Conservation (phyloP, 192 early-diverging fungal species). For the Gigaspora rosea region DNA sequence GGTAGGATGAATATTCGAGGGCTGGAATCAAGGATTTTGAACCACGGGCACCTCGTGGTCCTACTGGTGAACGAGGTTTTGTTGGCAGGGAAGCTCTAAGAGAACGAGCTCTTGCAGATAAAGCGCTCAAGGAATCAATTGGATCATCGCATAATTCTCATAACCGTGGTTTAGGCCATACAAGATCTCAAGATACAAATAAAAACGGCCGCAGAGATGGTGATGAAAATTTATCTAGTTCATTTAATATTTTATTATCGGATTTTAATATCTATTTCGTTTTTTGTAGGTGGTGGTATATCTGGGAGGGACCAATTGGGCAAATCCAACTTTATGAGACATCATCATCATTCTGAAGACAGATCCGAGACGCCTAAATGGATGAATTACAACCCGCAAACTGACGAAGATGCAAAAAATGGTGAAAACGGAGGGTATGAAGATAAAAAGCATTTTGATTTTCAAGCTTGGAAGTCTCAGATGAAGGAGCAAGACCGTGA, state of each 20-base stretch:
- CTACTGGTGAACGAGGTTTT: slow-evolving; percentile 41
- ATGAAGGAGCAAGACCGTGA: slow-evolving; percentile 58
- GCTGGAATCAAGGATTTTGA: slow-evolving; percentile 32
- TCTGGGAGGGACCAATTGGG: slow-evolving; percentile 10
- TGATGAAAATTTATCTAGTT: slow-evolving; percentile 6
- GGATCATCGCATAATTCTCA: neutral
- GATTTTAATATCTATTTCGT: slow-evolving; percentile 7
- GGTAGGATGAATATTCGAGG: slow-evolving; percentile 9
- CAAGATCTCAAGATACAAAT: slow-evolving; percentile 23
- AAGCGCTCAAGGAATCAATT: slow-evolving; percentile 1
- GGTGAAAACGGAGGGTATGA: slow-evolving; percentile 35
- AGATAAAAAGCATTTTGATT: slow-evolving; percentile 48
- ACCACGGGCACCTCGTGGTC: slow-evolving; percentile 38
- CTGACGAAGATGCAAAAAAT: slow-evolving; percentile 36
- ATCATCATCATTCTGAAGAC: slow-evolving; percentile 24
- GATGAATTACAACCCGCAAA: slow-evolving; percentile 63
- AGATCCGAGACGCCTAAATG: slow-evolving; percentile 56
- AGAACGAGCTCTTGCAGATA: slow-evolving; percentile 14
- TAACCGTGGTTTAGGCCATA: neutral
- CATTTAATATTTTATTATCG: neutral
- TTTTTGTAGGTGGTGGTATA: neutral
- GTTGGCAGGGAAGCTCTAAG: slow-evolving; percentile 28
- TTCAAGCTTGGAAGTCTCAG: slow-evolving; percentile 60
- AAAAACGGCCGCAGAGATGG: slow-evolving; percentile 29
- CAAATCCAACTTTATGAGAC: neutral